Percentiles rank a stretch among this genome's conserved stretches.
phyloP scores from a whole-genome alignment of 768 basidiomycete species.

The Pholiota conissans region DNA sequence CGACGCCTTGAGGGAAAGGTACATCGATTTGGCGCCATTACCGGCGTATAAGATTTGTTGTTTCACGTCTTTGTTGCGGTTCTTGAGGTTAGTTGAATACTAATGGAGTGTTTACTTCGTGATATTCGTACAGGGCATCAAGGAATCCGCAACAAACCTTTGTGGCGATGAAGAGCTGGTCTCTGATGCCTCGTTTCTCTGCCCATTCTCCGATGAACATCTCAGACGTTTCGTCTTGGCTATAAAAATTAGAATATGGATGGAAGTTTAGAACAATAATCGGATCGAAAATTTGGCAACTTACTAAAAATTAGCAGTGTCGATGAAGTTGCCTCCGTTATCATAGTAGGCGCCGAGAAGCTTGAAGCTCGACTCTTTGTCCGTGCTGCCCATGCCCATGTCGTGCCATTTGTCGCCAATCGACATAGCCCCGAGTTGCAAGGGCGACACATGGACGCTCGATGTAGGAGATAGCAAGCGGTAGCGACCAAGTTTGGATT shows the following conservation, averaged over 20 bases:
- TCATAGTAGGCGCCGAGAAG: constrained; percentile 44
- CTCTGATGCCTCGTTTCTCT: constrained; percentile 40
- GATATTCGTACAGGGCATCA: neutral
- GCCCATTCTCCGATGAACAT: constrained; percentile 55
- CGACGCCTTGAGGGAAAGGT: constrained; percentile 39
- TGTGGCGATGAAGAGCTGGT: constrained; percentile 48
- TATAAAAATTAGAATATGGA: neutral
- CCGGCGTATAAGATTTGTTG: constrained; percentile 42
- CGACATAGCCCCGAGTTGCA: constrained; percentile 42
- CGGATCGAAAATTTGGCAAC: neutral
- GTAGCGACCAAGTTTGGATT: constrained; percentile 17
- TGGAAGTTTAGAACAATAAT: neutral
- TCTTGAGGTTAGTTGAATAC: constrained; percentile 19
- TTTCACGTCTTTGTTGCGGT: constrained; percentile 18
- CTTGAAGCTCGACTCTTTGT: constrained; percentile 42
- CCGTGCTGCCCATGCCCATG: constrained; percentile 34
- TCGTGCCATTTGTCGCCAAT: constrained; percentile 39
- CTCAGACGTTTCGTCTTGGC: neutral
- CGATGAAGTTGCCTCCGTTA: constrained; percentile 48
- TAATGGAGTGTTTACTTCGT: neutral
- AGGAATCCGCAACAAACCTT: constrained; percentile 28
- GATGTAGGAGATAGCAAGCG: constrained; percentile 33
- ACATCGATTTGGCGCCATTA: constrained; percentile 40
- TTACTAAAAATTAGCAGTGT: constrained; percentile 47
- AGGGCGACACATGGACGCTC: constrained; percentile 15